These are phyloP conservation scores for Hansenula sp. DNA, from an alignment of 1,139 yeast genomes.

Conservation along the genomic window DNA sequence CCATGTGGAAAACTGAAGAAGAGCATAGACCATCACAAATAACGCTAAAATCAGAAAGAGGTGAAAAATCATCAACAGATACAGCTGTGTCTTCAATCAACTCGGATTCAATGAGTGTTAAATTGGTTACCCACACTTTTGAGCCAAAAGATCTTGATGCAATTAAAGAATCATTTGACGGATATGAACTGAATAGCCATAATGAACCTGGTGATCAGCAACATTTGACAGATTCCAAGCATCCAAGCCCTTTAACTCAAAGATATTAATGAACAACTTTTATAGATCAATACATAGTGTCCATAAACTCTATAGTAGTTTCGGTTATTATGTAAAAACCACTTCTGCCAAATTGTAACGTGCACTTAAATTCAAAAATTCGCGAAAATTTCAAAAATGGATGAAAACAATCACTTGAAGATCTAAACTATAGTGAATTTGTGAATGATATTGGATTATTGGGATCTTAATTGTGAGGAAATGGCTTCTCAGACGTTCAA, in stretches of 20 bases:
- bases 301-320: not conserved
- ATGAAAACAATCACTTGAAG: too few species aligned
- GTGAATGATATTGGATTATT: too few species aligned
- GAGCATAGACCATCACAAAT: not conserved
- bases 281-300: too few species aligned
- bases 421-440: too few species aligned
- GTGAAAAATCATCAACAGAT: not conserved
- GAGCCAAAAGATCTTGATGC: conserved; percentile 1
- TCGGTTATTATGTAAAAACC: too few species aligned
- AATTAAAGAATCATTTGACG: conserved; percentile 2
- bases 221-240: not conserved
- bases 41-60: not conserved
- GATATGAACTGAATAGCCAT: not conserved
- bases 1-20: conserved; percentile 1
- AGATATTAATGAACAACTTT: not conserved
- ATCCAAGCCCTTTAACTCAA: not conserved
- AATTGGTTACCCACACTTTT: not conserved
- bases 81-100: not conserved
- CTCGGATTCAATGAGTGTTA: not conserved
- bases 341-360: too few species aligned
- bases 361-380: too few species aligned
- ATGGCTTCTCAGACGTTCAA: conserved; percentile 29
- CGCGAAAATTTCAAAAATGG: too few species aligned
- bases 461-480: not conserved
- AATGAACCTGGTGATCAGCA: not conserved